Percentiles rank a stretch among this genome's conserved stretches.
Evolutionary conservation across 2,329 filamentous ascomycete species (phyloP).

Genomic region (Verticillium nonalfalfae): DNA sequence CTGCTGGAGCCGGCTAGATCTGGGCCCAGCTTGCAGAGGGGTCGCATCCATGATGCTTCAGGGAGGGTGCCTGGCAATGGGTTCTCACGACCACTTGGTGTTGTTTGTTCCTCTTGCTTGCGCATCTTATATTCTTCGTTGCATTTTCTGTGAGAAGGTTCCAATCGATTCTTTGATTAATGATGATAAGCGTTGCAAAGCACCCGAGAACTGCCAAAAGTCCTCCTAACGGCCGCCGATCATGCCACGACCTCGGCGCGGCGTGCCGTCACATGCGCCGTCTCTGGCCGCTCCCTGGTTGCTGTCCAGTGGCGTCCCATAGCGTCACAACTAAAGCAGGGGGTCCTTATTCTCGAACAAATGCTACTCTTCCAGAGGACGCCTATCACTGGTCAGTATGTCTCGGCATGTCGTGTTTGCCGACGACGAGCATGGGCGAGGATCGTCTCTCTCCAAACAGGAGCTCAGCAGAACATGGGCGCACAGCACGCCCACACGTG

Average conservation of each 20-base stretch:
- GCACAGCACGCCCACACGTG: neutral
- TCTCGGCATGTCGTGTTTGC: neutral
- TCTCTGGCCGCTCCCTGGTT: neutral
- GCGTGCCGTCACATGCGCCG: neutral
- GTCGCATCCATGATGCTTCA: neutral
- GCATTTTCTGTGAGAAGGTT: neutral
- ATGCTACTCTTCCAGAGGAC: neutral
- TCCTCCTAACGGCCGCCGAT: neutral
- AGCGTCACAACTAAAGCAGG: neutral
- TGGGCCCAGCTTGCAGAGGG: neutral
- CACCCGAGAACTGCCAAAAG: neutral
- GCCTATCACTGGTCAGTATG: neutral
- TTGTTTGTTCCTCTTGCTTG: neutral
- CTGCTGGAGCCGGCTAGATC: neutral
- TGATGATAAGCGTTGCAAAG: neutral
- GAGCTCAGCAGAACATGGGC: too few species aligned
- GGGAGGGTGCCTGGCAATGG: neutral
- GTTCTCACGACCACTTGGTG: neutral
- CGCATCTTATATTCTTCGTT: neutral
- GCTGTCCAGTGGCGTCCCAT: neutral
- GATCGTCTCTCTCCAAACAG: neutral
- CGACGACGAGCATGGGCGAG: neutral
- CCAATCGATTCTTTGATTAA: neutral
- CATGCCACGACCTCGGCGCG: neutral
- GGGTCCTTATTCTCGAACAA: neutral